A percentile compares a stretch with the other conserved stretches of the same genome.
phyloP scores from a whole-genome alignment of 202 grass and related monocot genomes.

The Eragrostis tef region DNA sequence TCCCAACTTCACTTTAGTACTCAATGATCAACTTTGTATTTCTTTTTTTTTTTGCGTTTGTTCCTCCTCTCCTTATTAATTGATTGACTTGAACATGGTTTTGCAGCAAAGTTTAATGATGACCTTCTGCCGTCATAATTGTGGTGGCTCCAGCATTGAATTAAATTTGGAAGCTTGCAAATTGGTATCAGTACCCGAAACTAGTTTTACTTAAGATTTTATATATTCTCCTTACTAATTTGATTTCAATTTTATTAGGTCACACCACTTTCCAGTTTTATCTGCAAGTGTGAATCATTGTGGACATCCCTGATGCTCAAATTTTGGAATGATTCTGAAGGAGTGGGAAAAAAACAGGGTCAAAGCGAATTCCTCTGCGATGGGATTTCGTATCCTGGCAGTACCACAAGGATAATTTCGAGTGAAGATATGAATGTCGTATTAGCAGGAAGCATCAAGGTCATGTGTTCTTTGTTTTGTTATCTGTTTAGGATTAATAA shows the following conservation, averaged over 20 bases:
- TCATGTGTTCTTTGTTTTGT: constrained; percentile 30
- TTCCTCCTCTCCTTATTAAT: constrained; percentile 29
- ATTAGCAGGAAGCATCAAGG: constrained; percentile 82
- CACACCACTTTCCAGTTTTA: constrained; percentile 73
- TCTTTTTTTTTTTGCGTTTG: not conserved
- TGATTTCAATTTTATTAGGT: constrained; percentile 55
- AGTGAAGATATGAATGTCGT: constrained; percentile 71
- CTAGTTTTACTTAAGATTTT: constrained; percentile 29
- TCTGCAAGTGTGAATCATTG: constrained; percentile 66
- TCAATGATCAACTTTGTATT: not conserved
- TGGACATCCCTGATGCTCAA: constrained; percentile 69
- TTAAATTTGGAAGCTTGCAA: constrained; percentile 60
- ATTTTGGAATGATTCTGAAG: constrained; percentile 52
- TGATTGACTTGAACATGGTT: constrained; percentile 50
- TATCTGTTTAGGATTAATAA: not conserved
- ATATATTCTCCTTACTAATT: constrained; percentile 38
- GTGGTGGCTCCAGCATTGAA: constrained; percentile 43
- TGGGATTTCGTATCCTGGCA: constrained; percentile 54
- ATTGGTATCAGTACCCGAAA: constrained; percentile 62
- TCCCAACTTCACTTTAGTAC: constrained; percentile 22
- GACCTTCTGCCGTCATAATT: constrained; percentile 77
- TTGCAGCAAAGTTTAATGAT: constrained; percentile 66
- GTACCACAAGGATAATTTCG: constrained; percentile 67
- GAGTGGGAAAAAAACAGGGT: constrained; percentile 36
- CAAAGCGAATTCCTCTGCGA: constrained; percentile 46